phyloP scores from a whole-genome alignment of 2,329 filamentous ascomycete genomes.

The Exophiala lecanii-corni region DNA sequence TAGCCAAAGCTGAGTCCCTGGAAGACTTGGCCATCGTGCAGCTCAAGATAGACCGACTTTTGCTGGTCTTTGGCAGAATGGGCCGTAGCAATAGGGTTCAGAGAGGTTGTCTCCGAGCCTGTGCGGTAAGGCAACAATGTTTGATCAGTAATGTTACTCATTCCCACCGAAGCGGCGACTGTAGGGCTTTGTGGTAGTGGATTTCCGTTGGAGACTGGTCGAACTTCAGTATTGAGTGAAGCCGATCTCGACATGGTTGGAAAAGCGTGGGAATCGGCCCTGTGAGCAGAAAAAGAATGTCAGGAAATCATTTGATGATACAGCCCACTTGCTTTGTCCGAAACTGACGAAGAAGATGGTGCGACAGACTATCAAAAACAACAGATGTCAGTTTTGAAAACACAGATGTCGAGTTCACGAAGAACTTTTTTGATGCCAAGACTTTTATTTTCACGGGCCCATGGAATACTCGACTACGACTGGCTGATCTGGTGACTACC shows the following conservation, averaged over 20 bases:
- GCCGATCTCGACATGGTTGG: constrained; percentile 15
- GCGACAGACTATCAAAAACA: neutral
- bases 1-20: constrained; percentile 96
- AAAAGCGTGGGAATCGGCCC: constrained; percentile 7
- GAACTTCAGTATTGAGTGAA: constrained; percentile 7
- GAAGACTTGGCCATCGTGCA: constrained; percentile 85
- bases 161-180: constrained; percentile 37
- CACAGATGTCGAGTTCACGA: neutral
- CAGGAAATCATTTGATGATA: constrained; percentile 14
- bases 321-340: neutral
- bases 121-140: constrained; percentile 58
- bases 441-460: constrained; percentile 1
- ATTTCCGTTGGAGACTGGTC: constrained; percentile 12
- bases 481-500: no score
- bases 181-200: constrained; percentile 37
- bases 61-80: constrained; percentile 51
- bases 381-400: neutral
- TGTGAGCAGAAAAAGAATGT: constrained; percentile 13
- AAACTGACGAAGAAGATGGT: neutral
- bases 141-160: constrained; percentile 29
- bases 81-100: constrained; percentile 57
- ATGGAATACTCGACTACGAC: neutral
- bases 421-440: constrained; percentile 5
- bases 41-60: constrained; percentile 76
- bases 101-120: constrained; percentile 42